Conservation (phyloP, 495 filamentous ascomycete genomes). For the Aspergillus cristatus region DNA sequence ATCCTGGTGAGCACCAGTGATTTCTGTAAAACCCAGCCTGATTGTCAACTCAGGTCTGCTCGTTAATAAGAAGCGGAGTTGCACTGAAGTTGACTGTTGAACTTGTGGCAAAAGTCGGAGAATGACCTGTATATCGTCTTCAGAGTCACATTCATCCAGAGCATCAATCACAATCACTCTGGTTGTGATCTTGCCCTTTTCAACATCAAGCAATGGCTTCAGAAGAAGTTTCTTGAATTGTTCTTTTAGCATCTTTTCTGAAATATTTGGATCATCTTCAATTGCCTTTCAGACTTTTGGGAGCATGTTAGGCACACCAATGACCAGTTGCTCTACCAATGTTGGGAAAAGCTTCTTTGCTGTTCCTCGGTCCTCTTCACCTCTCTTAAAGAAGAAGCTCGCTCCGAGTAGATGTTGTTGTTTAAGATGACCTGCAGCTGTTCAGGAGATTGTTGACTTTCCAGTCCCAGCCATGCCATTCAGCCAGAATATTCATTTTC, state of each 20-base stretch:
- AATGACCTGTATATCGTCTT: constrained; percentile 25
- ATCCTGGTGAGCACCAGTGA: constrained; percentile 4
- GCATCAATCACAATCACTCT: constrained; percentile 41
- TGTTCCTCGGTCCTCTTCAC: constrained; percentile 28
- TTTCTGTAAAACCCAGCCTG: constrained; percentile 14
- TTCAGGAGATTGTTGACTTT: constrained; percentile 25
- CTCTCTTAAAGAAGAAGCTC: constrained; percentile 43
- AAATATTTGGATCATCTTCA: constrained; percentile 17
- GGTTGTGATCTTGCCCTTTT: background rate
- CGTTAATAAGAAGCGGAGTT: constrained; percentile 20
- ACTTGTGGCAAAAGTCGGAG: constrained; percentile 20
- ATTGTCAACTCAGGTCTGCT: constrained; percentile 38
- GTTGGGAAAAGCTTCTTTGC: constrained; percentile 33
- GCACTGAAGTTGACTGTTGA: background rate
- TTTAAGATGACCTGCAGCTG: constrained; percentile 6
- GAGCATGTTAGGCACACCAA: constrained; percentile 15
- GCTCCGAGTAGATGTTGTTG: constrained; percentile 6
- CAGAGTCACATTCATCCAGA: constrained; percentile 39
- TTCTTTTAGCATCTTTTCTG: constrained; percentile 20
- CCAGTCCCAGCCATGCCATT: constrained; percentile 28
- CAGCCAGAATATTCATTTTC: constrained; percentile 24
- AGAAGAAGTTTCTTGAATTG: constrained; percentile 42
- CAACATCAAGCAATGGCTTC: constrained; percentile 19
- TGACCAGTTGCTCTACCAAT: constrained; percentile 30
- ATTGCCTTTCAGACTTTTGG: constrained; percentile 24